Evolutionary conservation across 1,284 basidiomycete genomes (phyloP).

Genomic region (Ustilago bromivora): DNA sequence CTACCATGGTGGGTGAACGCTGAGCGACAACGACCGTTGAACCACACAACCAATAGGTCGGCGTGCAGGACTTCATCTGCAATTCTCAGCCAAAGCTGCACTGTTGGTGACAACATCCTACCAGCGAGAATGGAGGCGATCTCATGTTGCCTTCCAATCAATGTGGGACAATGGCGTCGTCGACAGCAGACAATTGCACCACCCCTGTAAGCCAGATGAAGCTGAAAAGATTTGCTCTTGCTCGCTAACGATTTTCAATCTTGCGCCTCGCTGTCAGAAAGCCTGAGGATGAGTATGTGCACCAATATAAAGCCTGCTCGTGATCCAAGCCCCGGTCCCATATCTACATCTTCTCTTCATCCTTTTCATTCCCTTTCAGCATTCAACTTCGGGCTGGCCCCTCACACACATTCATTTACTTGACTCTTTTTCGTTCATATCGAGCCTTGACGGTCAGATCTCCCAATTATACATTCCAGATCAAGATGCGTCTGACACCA

Average conservation of each 20-base stretch:
- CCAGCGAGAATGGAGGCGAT: not conserved
- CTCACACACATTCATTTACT: slow-evolving; percentile 21
- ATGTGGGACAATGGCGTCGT: not conserved
- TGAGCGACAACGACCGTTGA: not conserved
- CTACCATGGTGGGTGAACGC: not conserved
- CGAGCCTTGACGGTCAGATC: slow-evolving; percentile 7
- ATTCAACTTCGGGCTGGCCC: slow-evolving; percentile 29
- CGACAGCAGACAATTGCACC: not conserved
- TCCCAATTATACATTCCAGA: not conserved
- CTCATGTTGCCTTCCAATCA: no score
- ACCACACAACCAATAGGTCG: not conserved
- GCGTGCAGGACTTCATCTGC: not conserved
- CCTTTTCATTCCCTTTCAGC: not conserved
- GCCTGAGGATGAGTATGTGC: not conserved
- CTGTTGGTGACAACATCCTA: not conserved
- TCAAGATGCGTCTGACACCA: slow-evolving; percentile 34
- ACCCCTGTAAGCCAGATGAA: not conserved
- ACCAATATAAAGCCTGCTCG: not conserved
- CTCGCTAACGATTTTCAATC: not conserved
- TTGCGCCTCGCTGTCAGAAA: not conserved
- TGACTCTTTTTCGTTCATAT: not conserved
- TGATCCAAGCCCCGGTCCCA: not conserved
- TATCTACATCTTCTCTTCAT: not conserved
- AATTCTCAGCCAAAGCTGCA: not conserved
- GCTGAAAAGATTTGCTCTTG: not conserved